A percentile compares a stretch with the other conserved stretches of the same genome.
Conservation (phyloP, 208 protist species). For the Kentomonas sorsogonicus region DNA sequence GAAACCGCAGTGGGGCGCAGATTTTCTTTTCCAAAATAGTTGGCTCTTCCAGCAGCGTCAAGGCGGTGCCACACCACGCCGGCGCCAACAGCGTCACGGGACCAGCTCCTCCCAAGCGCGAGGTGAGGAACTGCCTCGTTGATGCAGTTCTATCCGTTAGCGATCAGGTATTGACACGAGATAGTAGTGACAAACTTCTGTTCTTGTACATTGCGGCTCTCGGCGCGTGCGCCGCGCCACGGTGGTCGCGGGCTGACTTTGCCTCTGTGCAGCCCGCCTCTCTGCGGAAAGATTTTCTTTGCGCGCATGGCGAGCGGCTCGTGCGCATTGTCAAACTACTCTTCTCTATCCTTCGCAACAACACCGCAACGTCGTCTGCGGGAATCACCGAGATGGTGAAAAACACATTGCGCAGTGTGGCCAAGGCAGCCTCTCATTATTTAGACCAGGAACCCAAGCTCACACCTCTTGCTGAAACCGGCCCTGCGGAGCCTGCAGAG, state of each 20-base stretch:
- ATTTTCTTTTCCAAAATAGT: conserved; percentile 65
- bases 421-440: conserved; percentile 53
- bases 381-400: conserved; percentile 51
- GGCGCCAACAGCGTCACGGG: not conserved
- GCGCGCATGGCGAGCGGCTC: conserved; percentile 34
- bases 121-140: conserved; percentile 49
- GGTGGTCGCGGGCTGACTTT: conserved; percentile 23
- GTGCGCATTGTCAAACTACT: conserved; percentile 41
- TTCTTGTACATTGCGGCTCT: conserved; percentile 62
- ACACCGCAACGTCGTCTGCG: too few relatives aligned
- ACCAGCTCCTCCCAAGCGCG: conserved; percentile 14
- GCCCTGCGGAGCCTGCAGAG: too few relatives aligned
- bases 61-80: not conserved
- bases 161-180: conserved; percentile 26
- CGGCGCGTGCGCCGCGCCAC: conserved; percentile 46
- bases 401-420: conserved; percentile 38
- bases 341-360: too few relatives aligned
- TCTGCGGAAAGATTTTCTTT: conserved; percentile 32
- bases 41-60: conserved; percentile 4
- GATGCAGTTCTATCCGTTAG: conserved; percentile 50
- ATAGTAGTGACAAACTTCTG: conserved; percentile 44
- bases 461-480: too few relatives aligned
- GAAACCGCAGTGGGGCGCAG: conserved; percentile 25
- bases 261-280: conserved; percentile 6
- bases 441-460: too few relatives aligned